phyloP scores from a whole-genome alignment of 2,329 filamentous ascomycete species.

The Cercospora brassicicola region DNA sequence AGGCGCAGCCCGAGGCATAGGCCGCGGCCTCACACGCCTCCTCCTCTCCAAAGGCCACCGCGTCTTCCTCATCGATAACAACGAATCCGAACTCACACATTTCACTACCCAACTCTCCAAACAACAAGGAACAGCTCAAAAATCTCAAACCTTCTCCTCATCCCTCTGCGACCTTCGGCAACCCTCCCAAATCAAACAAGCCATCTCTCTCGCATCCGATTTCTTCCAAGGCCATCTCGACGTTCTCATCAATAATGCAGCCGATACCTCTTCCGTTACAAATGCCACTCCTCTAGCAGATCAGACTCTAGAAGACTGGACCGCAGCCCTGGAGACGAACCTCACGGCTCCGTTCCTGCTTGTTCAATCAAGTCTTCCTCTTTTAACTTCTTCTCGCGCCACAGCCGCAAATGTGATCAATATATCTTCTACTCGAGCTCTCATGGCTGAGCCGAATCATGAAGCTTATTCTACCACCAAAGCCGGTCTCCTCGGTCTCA shows the following conservation, averaged over 20 bases:
- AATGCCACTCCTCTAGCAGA: conserved; percentile 32
- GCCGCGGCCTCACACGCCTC: conserved; percentile 41
- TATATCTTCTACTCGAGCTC: conserved; percentile 53
- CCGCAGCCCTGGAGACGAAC: conserved; percentile 41
- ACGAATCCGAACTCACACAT: conserved; percentile 43
- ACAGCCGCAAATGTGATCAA: conserved; percentile 41
- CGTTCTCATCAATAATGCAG: conserved; percentile 48
- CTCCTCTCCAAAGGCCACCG: conserved; percentile 45
- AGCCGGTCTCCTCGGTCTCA: conserved; percentile 53
- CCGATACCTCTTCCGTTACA: conserved; percentile 42
- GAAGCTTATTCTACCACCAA: conserved; percentile 55
- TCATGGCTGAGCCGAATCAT: conserved; percentile 52
- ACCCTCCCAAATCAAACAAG: conserved; percentile 37
- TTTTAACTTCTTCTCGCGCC: conserved; percentile 28
- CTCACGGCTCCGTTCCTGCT: conserved; percentile 42
- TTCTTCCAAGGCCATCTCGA: conserved; percentile 44
- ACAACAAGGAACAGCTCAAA: conserved; percentile 14
- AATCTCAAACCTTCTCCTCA: conserved; percentile 25
- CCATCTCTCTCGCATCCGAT: conserved; percentile 33
- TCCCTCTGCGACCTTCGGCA: conserved; percentile 30
- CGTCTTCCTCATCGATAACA: conserved; percentile 45
- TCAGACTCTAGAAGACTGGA: conserved; percentile 44
- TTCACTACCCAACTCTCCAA: conserved; percentile 34
- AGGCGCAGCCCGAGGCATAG: conserved; percentile 43
- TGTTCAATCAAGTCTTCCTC: conserved; percentile 33